Base-by-base conservation (phyloP, 495 filamentous ascomycete species). In the Hyaloscypha variabilis region DNA sequence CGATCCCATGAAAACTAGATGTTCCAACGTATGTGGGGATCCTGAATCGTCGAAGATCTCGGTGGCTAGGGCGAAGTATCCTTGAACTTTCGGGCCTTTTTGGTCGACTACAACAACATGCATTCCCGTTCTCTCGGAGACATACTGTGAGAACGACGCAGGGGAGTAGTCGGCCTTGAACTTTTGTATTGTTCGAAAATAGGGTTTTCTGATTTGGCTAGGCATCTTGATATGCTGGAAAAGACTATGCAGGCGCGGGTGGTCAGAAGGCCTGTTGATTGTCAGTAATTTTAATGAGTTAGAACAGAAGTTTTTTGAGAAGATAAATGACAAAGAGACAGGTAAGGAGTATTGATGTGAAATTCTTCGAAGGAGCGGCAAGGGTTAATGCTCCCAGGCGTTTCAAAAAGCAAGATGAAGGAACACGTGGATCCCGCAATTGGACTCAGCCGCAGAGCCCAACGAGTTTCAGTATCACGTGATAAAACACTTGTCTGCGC, bases 31-130 rank as follows among this genome's bases (percentile, higher is more conserved):
- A 74, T 98, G 95, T 3, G 95, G 95, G 8, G 95, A 89, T 21
- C 95, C 95, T 8, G 94, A 97, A 73, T 98, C 93, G 76, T 98
- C 95, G 67, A 95, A 90, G 69, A 99, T 97, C 76, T 99, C 95
- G 10, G 96, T 99, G 29, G 96, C 95, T 53, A 99, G 84, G 51
- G 94, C 86, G 77, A 99, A 98, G 75, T 93, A 96, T 14, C 95
- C 96, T 65, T 92, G 88, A 58, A 99, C 85, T 75, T 97, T 99
- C 11, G 95, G 95, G 5, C 95, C 93, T 73, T 94, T 89, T 73
- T 91, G 87, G 72, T 97, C 92, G 58, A 94, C 92, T 59, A 97
- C 91, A 28, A 96, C 88, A 36, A 95, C 89, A 71, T 92, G 88
- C 93, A 99, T 94, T 59, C 95, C 96, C 34, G 94, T 98, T 60